These are phyloP conservation scores for Magnusiomyces paraingens DNA, from an alignment of 1,139 yeast genomes.

Conservation along the genomic window DNA sequence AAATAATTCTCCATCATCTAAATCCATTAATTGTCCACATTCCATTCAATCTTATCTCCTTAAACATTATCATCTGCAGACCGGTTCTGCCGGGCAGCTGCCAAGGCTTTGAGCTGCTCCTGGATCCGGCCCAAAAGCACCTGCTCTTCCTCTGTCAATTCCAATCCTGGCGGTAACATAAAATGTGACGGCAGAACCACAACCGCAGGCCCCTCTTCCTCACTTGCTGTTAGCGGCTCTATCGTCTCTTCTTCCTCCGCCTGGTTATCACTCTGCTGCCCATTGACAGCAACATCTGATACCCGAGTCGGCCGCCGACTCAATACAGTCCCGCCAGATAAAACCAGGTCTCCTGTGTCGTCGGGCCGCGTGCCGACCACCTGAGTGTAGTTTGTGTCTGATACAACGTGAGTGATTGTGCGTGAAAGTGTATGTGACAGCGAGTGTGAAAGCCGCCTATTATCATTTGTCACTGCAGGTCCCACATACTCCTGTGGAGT, in stretches of 20 bases:
- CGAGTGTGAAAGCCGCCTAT: neutral
- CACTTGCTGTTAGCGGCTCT: neutral
- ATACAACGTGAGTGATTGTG: neutral
- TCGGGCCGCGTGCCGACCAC: slow-evolving; percentile 9
- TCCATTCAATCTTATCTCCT: no score
- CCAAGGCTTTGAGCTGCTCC: slow-evolving; percentile 9
- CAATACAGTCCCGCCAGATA: no score
- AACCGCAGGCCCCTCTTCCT: slow-evolving; percentile 6
- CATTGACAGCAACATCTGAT: no score
- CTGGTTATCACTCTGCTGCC: neutral
- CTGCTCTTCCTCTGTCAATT: slow-evolving; percentile 16
- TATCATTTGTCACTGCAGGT: neutral
- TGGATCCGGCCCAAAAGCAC: slow-evolving; percentile 16
- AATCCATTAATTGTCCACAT: no score
- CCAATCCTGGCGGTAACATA: slow-evolving; percentile 13
- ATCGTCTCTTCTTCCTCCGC: neutral
- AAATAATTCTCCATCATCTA: slow-evolving; percentile 4
- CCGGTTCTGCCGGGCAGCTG: no score
- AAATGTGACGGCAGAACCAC: slow-evolving; percentile 16
- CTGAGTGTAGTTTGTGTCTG: slow-evolving; percentile 8
- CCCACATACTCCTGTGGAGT: no score
- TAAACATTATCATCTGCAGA: no score
- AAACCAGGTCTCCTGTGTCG: slow-evolving; percentile 13
- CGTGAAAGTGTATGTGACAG: neutral
- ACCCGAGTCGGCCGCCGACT: no score